Base-by-base conservation (phyloP, 345 rosid species). In the Toxicodendron radicans region DNA sequence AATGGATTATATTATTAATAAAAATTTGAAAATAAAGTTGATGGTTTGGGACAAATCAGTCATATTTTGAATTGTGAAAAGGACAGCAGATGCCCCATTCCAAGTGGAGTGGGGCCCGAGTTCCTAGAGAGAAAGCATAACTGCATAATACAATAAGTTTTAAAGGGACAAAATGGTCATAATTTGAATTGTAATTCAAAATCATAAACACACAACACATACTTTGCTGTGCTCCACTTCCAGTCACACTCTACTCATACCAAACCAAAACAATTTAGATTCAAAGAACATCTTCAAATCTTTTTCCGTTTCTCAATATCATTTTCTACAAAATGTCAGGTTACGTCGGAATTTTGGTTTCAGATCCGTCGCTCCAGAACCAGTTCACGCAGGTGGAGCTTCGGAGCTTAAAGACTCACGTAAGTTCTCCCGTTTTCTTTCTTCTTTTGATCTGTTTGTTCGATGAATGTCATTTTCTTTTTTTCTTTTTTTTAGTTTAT, bases 381-480 rank as follows among this genome's bases (percentile, higher is more conserved):
- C 99, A 95, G 87, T 95, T 95, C 89, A 95, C 99, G 53, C 99
- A 95, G 66, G 99, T 95, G 52, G 99, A 95, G 93, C 99, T 92
- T 71, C 90, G 98, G 24, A 90, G 99, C 86, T 90, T 95, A 58
- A 95, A 95, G 83, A 72, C 94, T 77, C 97, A 95, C 54, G 99
- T 91, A 84, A 70, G 82, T 67, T 41, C 12, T 30, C 10, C 51
- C 21, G 0, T 24, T 27, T 63, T 38, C 63, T 32, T 65, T 74
- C 21, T 10, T n/a, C 20, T 48, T 62, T 56, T 58, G 35, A 30
- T 76, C 70, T 7, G 43, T 59, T 7, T 5, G 43, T 38, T 38
- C 43, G 9, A 38, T 5, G 43, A 38, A 38, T 38, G 43, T 38
- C 1, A 38, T 5, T 38, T 38, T 7, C 6, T 38, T 7, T 38